Percentiles rank a stretch among this genome's conserved stretches.
These are phyloP conservation scores for Phanerochaete carnosa DNA, from an alignment of 768 basidiomycete genomes.

Conservation along the genomic window DNA sequence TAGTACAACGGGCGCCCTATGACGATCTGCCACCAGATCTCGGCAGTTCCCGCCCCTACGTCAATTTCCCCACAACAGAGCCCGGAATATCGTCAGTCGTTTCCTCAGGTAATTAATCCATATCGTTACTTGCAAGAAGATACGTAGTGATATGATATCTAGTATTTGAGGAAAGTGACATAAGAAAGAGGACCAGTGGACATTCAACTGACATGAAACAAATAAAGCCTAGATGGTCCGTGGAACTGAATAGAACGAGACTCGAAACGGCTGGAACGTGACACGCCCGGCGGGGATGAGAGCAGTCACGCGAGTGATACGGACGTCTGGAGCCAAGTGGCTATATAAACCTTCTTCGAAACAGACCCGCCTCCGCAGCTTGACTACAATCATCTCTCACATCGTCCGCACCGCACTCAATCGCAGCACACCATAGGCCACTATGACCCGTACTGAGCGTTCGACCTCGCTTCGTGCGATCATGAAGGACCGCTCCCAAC, in stretches of 20 bases:
- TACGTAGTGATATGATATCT: background rate
- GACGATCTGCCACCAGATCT: background rate
- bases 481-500: conserved; percentile 73
- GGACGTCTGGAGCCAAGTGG: conserved; percentile 11
- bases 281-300: background rate
- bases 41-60: background rate
- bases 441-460: conserved; percentile 81
- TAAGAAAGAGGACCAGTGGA: background rate
- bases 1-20: too few species aligned
- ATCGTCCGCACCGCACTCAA: background rate
- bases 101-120: background rate
- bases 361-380: background rate
- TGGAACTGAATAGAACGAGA: conserved; percentile 9
- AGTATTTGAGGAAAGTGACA: background rate
- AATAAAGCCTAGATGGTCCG: background rate
- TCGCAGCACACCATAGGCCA: background rate
- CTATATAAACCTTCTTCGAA: conserved; percentile 8
- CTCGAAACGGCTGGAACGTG: conserved; percentile 14
- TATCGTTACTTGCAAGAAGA: background rate
- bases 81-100: background rate
- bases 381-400: background rate
- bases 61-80: background rate
- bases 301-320: conserved; percentile 11
- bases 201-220: background rate
- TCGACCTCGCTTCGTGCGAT: conserved; percentile 69